Evolutionary conservation across 2,329 filamentous ascomycete species (phyloP).

Genomic region (Hymenoscyphus occultus): DNA sequence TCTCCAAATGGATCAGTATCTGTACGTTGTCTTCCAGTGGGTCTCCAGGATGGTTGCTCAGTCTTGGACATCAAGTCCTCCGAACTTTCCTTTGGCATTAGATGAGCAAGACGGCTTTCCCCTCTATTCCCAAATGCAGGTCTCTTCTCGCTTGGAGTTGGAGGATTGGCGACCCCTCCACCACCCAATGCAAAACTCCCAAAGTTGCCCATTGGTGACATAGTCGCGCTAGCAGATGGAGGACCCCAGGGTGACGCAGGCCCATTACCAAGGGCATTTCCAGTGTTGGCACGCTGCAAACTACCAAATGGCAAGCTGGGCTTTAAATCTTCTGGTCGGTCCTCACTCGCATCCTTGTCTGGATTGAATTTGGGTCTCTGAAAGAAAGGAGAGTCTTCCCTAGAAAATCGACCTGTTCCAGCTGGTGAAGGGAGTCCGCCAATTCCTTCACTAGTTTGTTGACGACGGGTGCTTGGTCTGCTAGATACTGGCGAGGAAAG

Average conservation of each 20-base stretch:
- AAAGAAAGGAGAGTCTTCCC: constrained; percentile 62
- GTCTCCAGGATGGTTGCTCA: constrained; percentile 55
- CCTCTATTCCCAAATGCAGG: constrained; percentile 63
- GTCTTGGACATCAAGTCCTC: constrained; percentile 60
- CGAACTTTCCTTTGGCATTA: constrained; percentile 73
- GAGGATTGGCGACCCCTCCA: constrained; percentile 46
- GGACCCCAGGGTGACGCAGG: constrained; percentile 46
- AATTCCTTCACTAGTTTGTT: constrained; percentile 74
- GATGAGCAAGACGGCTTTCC: constrained; percentile 80
- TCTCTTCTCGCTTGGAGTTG: constrained; percentile 67
- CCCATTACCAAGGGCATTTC: constrained; percentile 44
- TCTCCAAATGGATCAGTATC: constrained; percentile 73
- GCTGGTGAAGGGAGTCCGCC: constrained; percentile 61
- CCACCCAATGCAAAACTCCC: constrained; percentile 76
- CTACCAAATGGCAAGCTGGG: constrained; percentile 43
- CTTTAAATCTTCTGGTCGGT: constrained; percentile 49
- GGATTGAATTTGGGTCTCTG: constrained; percentile 54
- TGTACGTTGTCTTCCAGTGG: constrained; percentile 53
- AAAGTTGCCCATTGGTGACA: constrained; percentile 79
- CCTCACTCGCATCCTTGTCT: constrained; percentile 50
- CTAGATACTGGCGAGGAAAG: constrained; percentile 70
- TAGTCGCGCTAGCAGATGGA: constrained; percentile 53
- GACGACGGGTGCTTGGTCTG: constrained; percentile 73
- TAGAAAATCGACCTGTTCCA: constrained; percentile 53
- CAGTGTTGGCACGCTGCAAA: constrained; percentile 54